phyloP scores from a whole-genome alignment of 2,329 filamentous ascomycete genomes.

The Fusarium oligoseptatum region DNA sequence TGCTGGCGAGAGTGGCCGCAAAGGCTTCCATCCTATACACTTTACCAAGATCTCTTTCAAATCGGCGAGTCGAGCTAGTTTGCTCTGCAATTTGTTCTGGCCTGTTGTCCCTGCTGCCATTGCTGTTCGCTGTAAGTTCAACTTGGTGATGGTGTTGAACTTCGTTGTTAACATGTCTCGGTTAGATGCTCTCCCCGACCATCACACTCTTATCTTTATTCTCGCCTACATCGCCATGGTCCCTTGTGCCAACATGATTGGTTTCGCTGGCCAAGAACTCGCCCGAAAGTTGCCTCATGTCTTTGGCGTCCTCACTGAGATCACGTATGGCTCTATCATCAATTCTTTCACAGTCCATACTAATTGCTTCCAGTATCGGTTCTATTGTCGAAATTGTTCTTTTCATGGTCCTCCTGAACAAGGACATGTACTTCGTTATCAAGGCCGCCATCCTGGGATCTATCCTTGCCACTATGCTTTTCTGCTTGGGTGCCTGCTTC shows the following conservation, averaged over 20 bases:
- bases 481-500: conserved; percentile 86
- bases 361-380: conserved; percentile 62
- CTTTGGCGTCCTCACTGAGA: conserved; percentile 72
- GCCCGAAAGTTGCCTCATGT: conserved; percentile 83
- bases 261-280: conserved; percentile 75
- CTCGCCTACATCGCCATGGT: conserved; percentile 65
- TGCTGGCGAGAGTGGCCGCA: conserved; percentile 60
- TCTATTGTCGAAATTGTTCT: conserved; percentile 86
- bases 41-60: conserved; percentile 60
- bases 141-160: not conserved
- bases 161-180: conserved; percentile 9
- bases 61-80: conserved; percentile 59
- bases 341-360: not conserved
- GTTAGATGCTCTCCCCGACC: conserved; percentile 51
- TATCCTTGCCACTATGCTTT: conserved; percentile 83
- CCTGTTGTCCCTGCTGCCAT: conserved; percentile 64
- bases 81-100: conserved; percentile 64
- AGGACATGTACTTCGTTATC: conserved; percentile 75
- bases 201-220: conserved; percentile 61
- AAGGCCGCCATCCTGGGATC: conserved; percentile 87
- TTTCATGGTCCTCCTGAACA: conserved; percentile 79
- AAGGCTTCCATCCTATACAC: conserved; percentile 58
- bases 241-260: conserved; percentile 64
- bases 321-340: conserved; percentile 56
- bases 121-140: conserved; percentile 54